These are phyloP conservation scores for Hymenoscyphus fructigenus DNA, from an alignment of 2,329 filamentous ascomycete species.

Conservation along the genomic window DNA sequence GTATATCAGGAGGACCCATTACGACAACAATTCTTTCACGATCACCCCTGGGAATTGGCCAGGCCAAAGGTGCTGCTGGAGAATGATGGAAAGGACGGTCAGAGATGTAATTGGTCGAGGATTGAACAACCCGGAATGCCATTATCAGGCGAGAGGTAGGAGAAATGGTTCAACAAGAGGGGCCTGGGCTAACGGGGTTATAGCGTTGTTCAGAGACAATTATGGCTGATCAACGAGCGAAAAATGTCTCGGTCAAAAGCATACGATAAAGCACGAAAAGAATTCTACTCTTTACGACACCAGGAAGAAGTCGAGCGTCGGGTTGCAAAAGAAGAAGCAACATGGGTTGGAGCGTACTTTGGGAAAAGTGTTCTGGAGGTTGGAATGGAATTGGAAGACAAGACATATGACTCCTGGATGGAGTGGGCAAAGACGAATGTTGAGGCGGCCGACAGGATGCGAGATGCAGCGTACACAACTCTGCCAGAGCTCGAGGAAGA, in stretches of 20 bases:
- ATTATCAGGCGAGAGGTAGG: slow-evolving; percentile 80
- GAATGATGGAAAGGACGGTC: slow-evolving; percentile 77
- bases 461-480: slow-evolving; percentile 44
- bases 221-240: slow-evolving; percentile 74
- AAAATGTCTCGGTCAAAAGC: slow-evolving; percentile 64
- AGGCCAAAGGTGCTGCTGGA: slow-evolving; percentile 84
- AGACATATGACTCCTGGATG: slow-evolving; percentile 82
- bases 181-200: slow-evolving; percentile 20
- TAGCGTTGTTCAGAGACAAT: slow-evolving; percentile 89
- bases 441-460: slow-evolving; percentile 42
- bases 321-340: slow-evolving; percentile 84
- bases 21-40: slow-evolving; percentile 79
- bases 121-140: slow-evolving; percentile 72
- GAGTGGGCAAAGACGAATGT: slow-evolving; percentile 63
- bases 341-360: slow-evolving; percentile 84
- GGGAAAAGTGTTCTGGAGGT: slow-evolving; percentile 73
- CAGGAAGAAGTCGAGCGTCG: slow-evolving; percentile 78
- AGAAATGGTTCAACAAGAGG: background rate
- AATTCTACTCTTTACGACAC: slow-evolving; percentile 86
- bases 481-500: slow-evolving; percentile 41
- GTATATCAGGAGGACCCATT: slow-evolving; percentile 81
- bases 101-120: slow-evolving; percentile 75
- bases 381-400: slow-evolving; percentile 79
- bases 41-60: slow-evolving; percentile 97
- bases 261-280: slow-evolving; percentile 83